Evolutionary conservation across 257 asterid genomes (phyloP).

Genomic region (Gynochthodes officinalis): DNA sequence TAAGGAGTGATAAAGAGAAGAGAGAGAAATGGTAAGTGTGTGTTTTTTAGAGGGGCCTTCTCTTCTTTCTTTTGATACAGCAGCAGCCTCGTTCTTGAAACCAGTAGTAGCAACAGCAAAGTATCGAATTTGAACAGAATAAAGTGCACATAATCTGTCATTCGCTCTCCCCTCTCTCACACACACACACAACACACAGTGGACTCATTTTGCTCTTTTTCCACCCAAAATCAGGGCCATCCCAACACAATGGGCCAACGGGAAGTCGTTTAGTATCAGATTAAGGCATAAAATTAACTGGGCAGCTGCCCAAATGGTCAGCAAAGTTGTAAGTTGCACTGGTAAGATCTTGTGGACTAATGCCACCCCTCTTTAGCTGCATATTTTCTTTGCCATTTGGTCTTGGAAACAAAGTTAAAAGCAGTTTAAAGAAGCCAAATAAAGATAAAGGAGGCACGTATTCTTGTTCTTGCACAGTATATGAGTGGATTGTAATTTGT

Average conservation of each 20-base stretch:
- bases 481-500: neutral
- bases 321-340: conserved; percentile 29
- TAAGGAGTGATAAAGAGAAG: conserved; percentile 39
- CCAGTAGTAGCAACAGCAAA: conserved; percentile 51
- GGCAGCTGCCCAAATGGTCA: conserved; percentile 47
- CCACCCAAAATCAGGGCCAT: conserved; percentile 40
- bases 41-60: conserved; percentile 16
- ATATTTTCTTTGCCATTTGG: conserved; percentile 31
- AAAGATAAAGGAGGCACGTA: conserved; percentile 30
- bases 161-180: conserved; percentile 38
- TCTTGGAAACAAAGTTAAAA: conserved; percentile 27
- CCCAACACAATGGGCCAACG: conserved; percentile 37
- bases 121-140: conserved; percentile 77
- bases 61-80: conserved; percentile 27
- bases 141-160: conserved; percentile 46
- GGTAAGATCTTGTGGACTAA: conserved; percentile 41
- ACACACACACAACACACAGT: conserved; percentile 34
- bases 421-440: conserved; percentile 19
- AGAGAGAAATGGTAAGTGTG: conserved; percentile 10
- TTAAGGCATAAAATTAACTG: conserved; percentile 42
- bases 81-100: conserved; percentile 46
- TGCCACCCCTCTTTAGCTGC: conserved; percentile 30
- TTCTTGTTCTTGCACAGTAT: conserved; percentile 16
- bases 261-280: conserved; percentile 45
- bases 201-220: conserved; percentile 32